Percentiles rank a stretch among this genome's conserved stretches.
These are phyloP conservation scores for Heliamphora exappendiculata DNA, from an alignment of 148 eudicot genomes.

Conservation along the genomic window DNA sequence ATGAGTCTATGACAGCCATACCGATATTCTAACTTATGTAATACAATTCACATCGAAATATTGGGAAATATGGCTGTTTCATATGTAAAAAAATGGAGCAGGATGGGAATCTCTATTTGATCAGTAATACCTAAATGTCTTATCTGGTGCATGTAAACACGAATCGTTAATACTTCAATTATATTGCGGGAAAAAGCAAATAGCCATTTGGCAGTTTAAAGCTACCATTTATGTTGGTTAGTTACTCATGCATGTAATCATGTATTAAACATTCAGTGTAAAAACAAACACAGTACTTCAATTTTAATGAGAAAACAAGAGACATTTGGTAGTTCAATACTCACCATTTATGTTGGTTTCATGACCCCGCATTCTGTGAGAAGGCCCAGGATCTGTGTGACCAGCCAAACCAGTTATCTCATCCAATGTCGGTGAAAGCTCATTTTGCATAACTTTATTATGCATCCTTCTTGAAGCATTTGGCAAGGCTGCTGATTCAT, in stretches of 20 bases:
- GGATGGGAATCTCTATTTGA: not conserved
- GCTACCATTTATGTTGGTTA: not conserved
- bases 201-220: no score
- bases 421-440: slow-evolving; percentile 5
- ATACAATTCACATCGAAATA: not conserved
- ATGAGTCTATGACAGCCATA: not conserved
- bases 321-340: slow-evolving; percentile 6
- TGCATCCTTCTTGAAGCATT: not conserved
- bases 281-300: not conserved
- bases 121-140: not conserved
- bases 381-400: slow-evolving; percentile 11
- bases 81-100: not conserved
- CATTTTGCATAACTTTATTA: slow-evolving; percentile 3
- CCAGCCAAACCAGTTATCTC: slow-evolving; percentile 5
- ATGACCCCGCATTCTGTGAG: not conserved
- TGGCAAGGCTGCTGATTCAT: slow-evolving; percentile 3
- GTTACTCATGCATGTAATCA: not conserved
- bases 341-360: slow-evolving; percentile 9
- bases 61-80: not conserved
- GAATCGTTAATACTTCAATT: no score
- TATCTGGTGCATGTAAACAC: not conserved
- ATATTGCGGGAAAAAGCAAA: no score
- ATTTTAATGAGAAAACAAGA: not conserved
- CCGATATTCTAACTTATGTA: not conserved
- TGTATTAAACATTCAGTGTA: not conserved